Base-by-base conservation (phyloP, 169 alveolate genomes). In the Fabrea salina region DNA sequence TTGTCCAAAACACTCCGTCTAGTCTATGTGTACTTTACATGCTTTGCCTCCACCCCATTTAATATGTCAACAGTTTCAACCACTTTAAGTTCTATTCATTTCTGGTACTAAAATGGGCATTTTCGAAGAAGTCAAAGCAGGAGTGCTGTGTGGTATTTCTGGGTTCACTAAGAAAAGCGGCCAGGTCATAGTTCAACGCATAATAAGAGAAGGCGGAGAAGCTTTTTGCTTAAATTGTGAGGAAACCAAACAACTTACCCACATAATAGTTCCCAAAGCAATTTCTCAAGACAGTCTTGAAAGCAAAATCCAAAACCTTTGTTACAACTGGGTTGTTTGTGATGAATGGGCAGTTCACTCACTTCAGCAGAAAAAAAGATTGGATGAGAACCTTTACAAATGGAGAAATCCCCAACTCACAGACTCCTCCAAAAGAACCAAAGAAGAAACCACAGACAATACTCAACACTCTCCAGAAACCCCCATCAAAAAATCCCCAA, bases 151-250 rank as follows among this genome's bases (percentile, higher is more conserved):
- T 8, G 78, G 78, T 7, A 25, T 68, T 40, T 13, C 44, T 16
- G 78, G 78, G 1, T 68, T 68, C 4, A 68, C 78, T 13, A 68
- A 47, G 19, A 37, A 25, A 7, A 68, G 78, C 44, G 67, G 66
- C 22, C 64, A 68, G 2, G 30, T 68, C 19, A 47, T 68, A 0
- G 11, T 25, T 16, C 40, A 30, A 44, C 40, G 44, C 27, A 68
- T 68, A 43, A 16, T 7, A 22, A 68, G 44, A 43, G 35, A 30
- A 11, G 78, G 66, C 1, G 78, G 78, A 19, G 40, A 7, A 27
- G 32, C 35, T 16, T 7, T 68, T 3, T 7, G 25, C n/a, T 19
- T n/a, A 2, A 1, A 33, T 16, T 2, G 3, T 40, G 41, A 43
- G 8, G n/a, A n/a, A n/a, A n/a, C 16, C 2, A 8, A 11, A 47